Percentiles rank a stretch among this genome's conserved stretches.
Conservation (phyloP, 164 flowering plant genomes). For the Aristolochia fimbriata region DNA sequence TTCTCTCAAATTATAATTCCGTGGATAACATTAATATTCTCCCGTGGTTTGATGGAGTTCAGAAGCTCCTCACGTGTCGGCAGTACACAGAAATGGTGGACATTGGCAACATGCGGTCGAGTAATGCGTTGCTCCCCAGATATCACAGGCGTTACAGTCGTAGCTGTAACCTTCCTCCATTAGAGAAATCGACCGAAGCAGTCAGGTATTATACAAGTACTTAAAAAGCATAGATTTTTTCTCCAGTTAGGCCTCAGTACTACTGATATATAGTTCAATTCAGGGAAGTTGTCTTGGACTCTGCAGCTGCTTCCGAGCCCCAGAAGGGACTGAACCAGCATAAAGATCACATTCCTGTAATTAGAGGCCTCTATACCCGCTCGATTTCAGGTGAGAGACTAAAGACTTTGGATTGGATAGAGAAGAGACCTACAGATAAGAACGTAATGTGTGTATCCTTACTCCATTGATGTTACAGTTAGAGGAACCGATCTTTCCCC, state of each 20-base stretch:
- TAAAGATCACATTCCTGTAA: too few relatives aligned
- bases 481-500: slow-evolving; percentile 2
- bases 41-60: background rate
- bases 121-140: background rate
- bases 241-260: too few relatives aligned
- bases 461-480: background rate
- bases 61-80: background rate
- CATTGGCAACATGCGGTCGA: background rate
- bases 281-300: too few relatives aligned
- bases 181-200: too few relatives aligned
- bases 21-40: background rate
- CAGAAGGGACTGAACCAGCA: too few relatives aligned
- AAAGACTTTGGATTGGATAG: background rate
- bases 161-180: too few relatives aligned
- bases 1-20: too few relatives aligned
- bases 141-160: background rate
- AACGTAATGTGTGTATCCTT: background rate
- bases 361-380: background rate
- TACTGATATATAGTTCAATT: too few relatives aligned
- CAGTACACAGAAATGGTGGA: background rate
- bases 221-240: too few relatives aligned
- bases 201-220: too few relatives aligned
- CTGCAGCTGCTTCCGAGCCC: too few relatives aligned
- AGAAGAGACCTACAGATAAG: too few relatives aligned
- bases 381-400: background rate